Conservation (phyloP, 2,329 filamentous ascomycete genomes). For the Eutypa lata region DNA sequence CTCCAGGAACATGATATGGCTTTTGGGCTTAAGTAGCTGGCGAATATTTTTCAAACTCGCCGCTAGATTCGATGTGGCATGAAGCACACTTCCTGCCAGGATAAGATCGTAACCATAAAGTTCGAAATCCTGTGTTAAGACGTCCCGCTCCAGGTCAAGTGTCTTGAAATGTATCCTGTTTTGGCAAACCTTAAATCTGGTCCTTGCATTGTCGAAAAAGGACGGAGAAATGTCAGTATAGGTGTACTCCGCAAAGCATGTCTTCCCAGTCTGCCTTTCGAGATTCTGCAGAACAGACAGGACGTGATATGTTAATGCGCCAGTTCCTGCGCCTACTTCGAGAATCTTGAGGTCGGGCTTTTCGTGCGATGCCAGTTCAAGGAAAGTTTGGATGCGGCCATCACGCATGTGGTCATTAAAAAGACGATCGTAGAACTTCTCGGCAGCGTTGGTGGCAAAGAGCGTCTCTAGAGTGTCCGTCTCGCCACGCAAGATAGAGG, state of each 20-base stretch:
- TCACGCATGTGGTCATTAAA: conserved; percentile 5
- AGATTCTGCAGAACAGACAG: conserved; percentile 9
- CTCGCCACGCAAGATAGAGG: conserved; percentile 9
- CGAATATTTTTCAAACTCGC: not conserved
- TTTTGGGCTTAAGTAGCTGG: conserved; percentile 3
- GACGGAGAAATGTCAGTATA: not conserved
- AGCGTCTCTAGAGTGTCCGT: conserved; percentile 28
- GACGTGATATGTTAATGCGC: conserved; percentile 22
- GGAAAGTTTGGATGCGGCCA: not conserved
- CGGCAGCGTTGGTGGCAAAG: conserved; percentile 25
- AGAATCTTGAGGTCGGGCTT: conserved; percentile 27
- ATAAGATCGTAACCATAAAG: conserved; percentile 1
- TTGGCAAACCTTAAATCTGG: not conserved
- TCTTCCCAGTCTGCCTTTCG: not conserved
- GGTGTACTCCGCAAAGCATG: not conserved
- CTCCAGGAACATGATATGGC: conserved; percentile 1
- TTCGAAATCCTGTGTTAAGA: not conserved
- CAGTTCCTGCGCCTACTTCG: conserved; percentile 34
- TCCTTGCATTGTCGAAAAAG: not conserved
- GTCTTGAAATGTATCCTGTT: conserved; percentile 14
- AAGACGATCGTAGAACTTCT: conserved; percentile 24
- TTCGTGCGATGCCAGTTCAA: conserved; percentile 16
- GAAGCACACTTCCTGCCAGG: conserved; percentile 2
- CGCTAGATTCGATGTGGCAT: conserved; percentile 6
- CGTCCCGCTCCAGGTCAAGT: conserved; percentile 12